These are phyloP conservation scores for Lycium ferocissimum DNA, from an alignment of 257 asterid species.

Conservation along the genomic window DNA sequence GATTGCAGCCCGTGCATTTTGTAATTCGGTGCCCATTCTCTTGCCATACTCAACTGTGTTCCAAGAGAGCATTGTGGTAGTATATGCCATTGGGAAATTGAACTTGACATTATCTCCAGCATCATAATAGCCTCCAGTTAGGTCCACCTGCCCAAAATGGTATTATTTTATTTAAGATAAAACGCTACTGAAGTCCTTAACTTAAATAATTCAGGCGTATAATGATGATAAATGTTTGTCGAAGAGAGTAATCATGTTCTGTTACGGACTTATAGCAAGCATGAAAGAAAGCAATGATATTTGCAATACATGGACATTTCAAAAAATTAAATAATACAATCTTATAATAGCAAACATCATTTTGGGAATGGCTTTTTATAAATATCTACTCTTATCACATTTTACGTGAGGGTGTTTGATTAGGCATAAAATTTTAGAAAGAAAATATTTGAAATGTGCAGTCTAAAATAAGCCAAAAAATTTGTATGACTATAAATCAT, in stretches of 20 bases:
- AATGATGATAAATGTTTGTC: background rate
- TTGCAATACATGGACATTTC: too few species aligned
- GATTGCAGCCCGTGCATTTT: conserved; percentile 54
- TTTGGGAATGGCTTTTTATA: too few species aligned
- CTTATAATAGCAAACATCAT: background rate
- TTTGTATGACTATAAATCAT: background rate
- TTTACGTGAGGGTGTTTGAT: too few species aligned
- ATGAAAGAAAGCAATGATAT: too few species aligned
- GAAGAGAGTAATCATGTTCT: background rate
- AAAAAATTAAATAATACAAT: background rate
- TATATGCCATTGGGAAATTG: conserved; percentile 86
- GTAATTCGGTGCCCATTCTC: conserved; percentile 64
- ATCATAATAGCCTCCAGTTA: conserved; percentile 86
- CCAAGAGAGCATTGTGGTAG: conserved; percentile 93
- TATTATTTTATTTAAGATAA: background rate
- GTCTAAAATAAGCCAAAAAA: too few species aligned
- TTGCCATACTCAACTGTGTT: conserved; percentile 67
- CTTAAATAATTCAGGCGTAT: background rate
- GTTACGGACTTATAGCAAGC: background rate
- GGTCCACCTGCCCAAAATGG: conserved; percentile 64
- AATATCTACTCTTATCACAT: too few species aligned
- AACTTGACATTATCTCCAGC: conserved; percentile 95
- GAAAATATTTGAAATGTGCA: too few species aligned
- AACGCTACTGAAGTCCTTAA: background rate
- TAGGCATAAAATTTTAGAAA: too few species aligned